Percentiles rank a stretch among this genome's conserved stretches.
phyloP scores from a whole-genome alignment of 306 rosid species.

The Alnus rubra region DNA sequence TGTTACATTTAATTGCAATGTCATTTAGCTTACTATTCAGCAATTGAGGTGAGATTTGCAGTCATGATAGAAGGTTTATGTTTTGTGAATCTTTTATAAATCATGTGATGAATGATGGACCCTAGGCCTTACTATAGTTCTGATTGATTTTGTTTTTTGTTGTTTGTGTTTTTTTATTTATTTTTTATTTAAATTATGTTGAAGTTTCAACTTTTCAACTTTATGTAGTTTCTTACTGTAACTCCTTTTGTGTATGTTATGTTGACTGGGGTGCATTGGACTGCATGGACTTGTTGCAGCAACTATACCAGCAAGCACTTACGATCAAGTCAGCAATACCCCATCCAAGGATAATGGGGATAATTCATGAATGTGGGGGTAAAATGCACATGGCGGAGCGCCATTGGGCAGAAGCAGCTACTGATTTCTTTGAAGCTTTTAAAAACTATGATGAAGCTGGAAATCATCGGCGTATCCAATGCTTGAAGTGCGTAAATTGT shows the following conservation, averaged over 20 bases:
- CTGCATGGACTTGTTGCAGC: slow-evolving; percentile 58
- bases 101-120: background rate
- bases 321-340: slow-evolving; percentile 98
- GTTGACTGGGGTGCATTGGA: slow-evolving; percentile 24
- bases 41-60: background rate
- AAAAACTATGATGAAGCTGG: slow-evolving; percentile 98
- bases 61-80: background rate
- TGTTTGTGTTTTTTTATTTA: background rate
- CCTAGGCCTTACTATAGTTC: background rate
- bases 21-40: background rate
- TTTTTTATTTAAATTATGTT: background rate
- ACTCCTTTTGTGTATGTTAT: slow-evolving; percentile 22
- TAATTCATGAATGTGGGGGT: slow-evolving; percentile 97
- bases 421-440: slow-evolving; percentile 96
- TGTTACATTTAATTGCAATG: background rate
- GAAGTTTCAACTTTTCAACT: background rate
- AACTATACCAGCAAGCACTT: slow-evolving; percentile 96
- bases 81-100: background rate
- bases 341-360: slow-evolving; percentile 99
- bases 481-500: slow-evolving; percentile 67
- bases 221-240: background rate
- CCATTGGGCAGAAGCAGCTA: slow-evolving; percentile 98
- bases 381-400: slow-evolving; percentile 99
- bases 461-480: slow-evolving; percentile 95
- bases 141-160: background rate